Base-by-base conservation (phyloP, 495 filamentous ascomycete genomes). In the Penicillium chermesinum region DNA sequence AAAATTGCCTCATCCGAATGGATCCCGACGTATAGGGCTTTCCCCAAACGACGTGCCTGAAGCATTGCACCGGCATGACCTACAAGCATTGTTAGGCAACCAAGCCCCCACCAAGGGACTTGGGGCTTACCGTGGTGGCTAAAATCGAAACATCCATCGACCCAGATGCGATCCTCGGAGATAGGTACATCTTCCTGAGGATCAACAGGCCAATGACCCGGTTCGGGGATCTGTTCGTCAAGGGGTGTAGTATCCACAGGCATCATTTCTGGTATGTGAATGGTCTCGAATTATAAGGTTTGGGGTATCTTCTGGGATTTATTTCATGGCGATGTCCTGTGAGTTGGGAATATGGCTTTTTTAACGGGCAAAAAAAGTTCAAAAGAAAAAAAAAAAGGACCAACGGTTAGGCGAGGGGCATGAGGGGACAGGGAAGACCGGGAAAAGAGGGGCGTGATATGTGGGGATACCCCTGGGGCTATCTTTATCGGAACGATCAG, bases 61-160 rank as follows among this genome's bases (percentile, higher is more conserved):
- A 97, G 81, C 79, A 97, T 93, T 41, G 93, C 94, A 33, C 94
- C 93, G 5, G 93, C 91, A 72, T 99, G 93, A 53, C 93, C 88
- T 93, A 52, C 25, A 10, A 10, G n/a, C n/a, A n/a, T n/a, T n/a
- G n/a, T n/a, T n/a, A n/a, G n/a, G n/a, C n/a, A n/a, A n/a, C n/a
- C n/a, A n/a, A n/a, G n/a, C n/a, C n/a, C n/a, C n/a, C n/a, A n/a
- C n/a, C n/a, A n/a, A 8, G 12, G 12, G 10, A 49, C 38, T n/a
- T n/a, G n/a, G n/a, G n/a, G n/a, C 71, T 51, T 66, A 90, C 88
- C 93, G 59, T 99, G 93, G 65, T 99, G 93, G 66, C 86, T 89
- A 68, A 99, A 99, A 71, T 99, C 93, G 69, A 95, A 99, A 70
- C 93, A 99, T 43, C 93, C 93, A 70, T 99, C 93, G 15, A 97